Percentiles rank a stretch among this genome's conserved stretches.
phyloP scores from a whole-genome alignment of 1,284 basidiomycete species.

The Pseudozyma tsukubaensis region DNA sequence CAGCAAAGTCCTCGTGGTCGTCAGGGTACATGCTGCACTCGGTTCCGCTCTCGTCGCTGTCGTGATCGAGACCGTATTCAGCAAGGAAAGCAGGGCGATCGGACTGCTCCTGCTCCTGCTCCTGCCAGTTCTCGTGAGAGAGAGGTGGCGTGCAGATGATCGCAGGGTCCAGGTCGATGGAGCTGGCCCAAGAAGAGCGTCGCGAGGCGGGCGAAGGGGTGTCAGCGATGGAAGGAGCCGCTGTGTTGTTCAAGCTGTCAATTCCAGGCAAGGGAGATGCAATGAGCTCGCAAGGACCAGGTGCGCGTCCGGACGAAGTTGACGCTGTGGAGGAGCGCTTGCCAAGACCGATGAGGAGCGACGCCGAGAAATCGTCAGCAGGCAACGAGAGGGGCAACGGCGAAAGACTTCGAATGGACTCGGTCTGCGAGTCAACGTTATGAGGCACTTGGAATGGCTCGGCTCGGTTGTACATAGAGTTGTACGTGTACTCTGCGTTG shows the following conservation, averaged over 20 bases:
- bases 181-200: conserved; percentile 43
- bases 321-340: conserved; percentile 32
- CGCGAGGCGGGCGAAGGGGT: conserved; percentile 34
- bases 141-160: conserved; percentile 43
- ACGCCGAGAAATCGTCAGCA: conserved; percentile 23
- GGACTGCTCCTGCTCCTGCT: conserved; percentile 2
- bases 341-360: conserved; percentile 29
- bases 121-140: conserved; percentile 24
- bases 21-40: conserved; percentile 32
- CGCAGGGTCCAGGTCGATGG: conserved; percentile 39
- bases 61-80: conserved; percentile 36
- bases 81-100: conserved; percentile 38
- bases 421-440: conserved; percentile 17
- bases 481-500: background rate
- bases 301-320: conserved; percentile 35
- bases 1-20: conserved; percentile 18
- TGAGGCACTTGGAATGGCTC: conserved; percentile 20
- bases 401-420: conserved; percentile 27
- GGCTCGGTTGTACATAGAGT: conserved; percentile 12
- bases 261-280: conserved; percentile 14
- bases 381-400: conserved; percentile 24
- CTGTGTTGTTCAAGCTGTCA: conserved; percentile 4
- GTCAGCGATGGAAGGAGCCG: conserved; percentile 38
- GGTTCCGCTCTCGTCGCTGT: conserved; percentile 43
- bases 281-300: conserved; percentile 38